A percentile compares a stretch with the other conserved stretches of the same genome.
Evolutionary conservation across 2,329 filamentous ascomycete genomes (phyloP).

Genomic region (Setomelanomma holmii): DNA sequence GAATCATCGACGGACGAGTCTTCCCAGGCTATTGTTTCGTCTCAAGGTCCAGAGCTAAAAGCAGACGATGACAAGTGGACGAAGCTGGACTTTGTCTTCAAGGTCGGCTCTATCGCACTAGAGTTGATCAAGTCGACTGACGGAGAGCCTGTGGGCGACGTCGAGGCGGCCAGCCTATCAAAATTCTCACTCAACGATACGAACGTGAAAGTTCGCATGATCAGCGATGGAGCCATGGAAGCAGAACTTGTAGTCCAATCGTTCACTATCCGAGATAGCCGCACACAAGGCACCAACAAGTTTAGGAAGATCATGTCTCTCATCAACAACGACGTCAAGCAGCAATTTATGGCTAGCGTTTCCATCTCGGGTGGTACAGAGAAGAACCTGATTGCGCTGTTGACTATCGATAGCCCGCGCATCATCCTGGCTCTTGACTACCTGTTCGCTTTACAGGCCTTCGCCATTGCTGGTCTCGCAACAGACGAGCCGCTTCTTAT

Average conservation of each 20-base stretch:
- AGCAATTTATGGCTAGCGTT: constrained; percentile 97
- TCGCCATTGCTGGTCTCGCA: constrained; percentile 73
- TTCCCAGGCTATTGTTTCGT: constrained; percentile 58
- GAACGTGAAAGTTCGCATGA: constrained; percentile 87
- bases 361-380: constrained; percentile 89
- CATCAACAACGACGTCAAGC: constrained; percentile 87
- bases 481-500: constrained; percentile 63
- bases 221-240: constrained; percentile 89
- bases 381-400: constrained; percentile 82
- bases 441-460: constrained; percentile 85
- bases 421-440: constrained; percentile 97
- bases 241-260: constrained; percentile 92
- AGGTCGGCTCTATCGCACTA: constrained; percentile 83
- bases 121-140: constrained; percentile 83
- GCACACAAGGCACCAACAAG: constrained; percentile 89
- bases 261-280: constrained; percentile 92
- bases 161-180: constrained; percentile 83
- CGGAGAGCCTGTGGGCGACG: constrained; percentile 76
- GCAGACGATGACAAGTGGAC: constrained; percentile 80
- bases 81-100: constrained; percentile 90
- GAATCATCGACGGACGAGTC: constrained; percentile 39
- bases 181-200: constrained; percentile 95
- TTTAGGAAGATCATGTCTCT: constrained; percentile 98
- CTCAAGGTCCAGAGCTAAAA: constrained; percentile 70
- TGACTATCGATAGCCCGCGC: constrained; percentile 92